Evolutionary conservation across 1,284 basidiomycete genomes (phyloP), one percentile per base, ranked within the genome.

Genomic region (Psilocybe mexicana): DNA sequence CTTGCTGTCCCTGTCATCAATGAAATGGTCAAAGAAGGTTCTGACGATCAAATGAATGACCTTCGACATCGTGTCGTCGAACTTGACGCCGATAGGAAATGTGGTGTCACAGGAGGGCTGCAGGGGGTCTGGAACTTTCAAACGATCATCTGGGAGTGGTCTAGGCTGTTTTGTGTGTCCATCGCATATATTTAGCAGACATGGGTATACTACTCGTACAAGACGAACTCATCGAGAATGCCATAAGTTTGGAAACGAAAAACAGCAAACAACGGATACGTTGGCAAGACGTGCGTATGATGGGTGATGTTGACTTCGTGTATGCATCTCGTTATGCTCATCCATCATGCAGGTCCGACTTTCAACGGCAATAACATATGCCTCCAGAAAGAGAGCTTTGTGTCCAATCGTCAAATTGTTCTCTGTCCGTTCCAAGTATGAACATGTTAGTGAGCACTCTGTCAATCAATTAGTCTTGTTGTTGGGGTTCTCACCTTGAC

Each of bases 401-500:
- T 40, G 38, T 40, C 38, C 38, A 18, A 18, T 40, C n/a, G 14
- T 35, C 28, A 46, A 28, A 48, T 48, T 10, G 46, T 48, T 35
- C 46, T 48, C 46, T 48, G 5, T 7, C 11, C 8, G 30, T 33
- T 8, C 5, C 5, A 33, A 33, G 8, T 4, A 33, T 8, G 3
- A 12, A n/a, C 6, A 40, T 6, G 11, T 8, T 8, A 40, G n/a
- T 40, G 4, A 8, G 12, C 38, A 40, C 10, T 6, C 4, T 12
- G 6, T 40, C 30, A 48, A 11, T 14, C 28, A 45, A 12, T 26
- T 5, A 25, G 14, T 12, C 25, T 33, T 11, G 7, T 40, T n/a
- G 25, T 18, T 18, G 1, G 24, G 30, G 1, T 11, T 52, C 58
- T 35, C 11, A 60, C 64, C 52, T 61, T 60, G 11, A 64, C 56